Base-by-base conservation (phyloP, 306 rosid genomes). In the Mimosa bimucronata region DNA sequence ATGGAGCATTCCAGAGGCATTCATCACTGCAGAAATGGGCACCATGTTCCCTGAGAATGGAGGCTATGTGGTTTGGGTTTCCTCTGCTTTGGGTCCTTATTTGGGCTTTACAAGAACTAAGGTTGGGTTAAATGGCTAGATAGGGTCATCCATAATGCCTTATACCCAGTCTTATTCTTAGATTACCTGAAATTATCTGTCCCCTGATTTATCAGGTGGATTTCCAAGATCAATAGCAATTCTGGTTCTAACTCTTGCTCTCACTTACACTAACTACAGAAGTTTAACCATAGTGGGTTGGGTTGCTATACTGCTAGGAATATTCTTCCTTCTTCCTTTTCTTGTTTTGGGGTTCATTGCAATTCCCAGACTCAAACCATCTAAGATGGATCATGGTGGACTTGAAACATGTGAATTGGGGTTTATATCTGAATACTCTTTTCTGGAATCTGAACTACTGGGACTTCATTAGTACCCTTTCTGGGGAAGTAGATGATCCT, bases 371-470 rank as follows among this genome's bases (percentile, higher is more conserved):
- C 38, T 92, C 15, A 70, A 82, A 48, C 91, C 91, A 70, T 80
- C 84, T 0, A n/a, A 90, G 89, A 60, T 92, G 93, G 94, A 0
- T 86, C 19, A 73, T 80, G 42, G 83, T 82, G 42, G 87, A 90
- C 84, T 23, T 87, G 77, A 62, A 79, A 48, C 81, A 73, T 14
- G 88, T 89, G 65, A 67, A 87, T n/a, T 86, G 92, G 94, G 84
- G 84, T 75, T 78, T 88, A 73, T 92, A 90, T 64, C 79, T 92
- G 57, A 92, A 90, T 80, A 88, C 88, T 5, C 83, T 92, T 29
- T 92, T 92, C 66, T 89, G 97, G 93, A 92, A 92, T 83, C 87
- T 90, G 57, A 92, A 90, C 82, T 92, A 87, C 14, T 88, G 92
- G 97, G 97, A 90, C 73, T 87, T 90, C 5, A 74, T 90, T 19